Evolutionary conservation across 257 asterid genomes (phyloP).

Genomic region (Solanum bukasovii): DNA sequence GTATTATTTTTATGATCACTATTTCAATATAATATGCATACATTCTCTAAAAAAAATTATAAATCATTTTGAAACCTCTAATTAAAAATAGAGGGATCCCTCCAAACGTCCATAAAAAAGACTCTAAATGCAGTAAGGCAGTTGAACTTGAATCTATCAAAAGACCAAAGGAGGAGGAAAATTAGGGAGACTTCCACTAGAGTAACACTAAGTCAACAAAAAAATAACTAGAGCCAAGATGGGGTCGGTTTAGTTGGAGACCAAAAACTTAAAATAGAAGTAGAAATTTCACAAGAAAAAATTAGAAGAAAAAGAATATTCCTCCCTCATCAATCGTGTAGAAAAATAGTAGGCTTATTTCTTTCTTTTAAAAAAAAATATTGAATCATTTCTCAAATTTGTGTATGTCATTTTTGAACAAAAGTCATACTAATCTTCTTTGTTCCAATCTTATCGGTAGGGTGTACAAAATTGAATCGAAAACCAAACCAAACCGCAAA

Average conservation of each 20-base stretch:
- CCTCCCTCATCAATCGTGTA: no score
- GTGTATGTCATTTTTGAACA: no score
- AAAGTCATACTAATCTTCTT: no score
- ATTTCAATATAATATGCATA: neutral
- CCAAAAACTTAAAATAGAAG: neutral
- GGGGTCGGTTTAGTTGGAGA: neutral
- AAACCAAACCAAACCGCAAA: no score
- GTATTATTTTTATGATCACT: no score
- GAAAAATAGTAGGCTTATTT: neutral
- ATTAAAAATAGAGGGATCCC: neutral
- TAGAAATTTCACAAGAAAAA: neutral
- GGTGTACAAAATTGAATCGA: no score
- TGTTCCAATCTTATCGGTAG: no score
- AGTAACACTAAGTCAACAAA: neutral
- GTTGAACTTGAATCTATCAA: neutral
- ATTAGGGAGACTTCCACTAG: neutral
- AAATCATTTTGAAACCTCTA: neutral
- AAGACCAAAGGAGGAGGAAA: neutral
- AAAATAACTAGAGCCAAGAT: neutral
- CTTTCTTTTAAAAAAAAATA: no score
- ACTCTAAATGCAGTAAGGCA: neutral
- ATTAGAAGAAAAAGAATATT: neutral
- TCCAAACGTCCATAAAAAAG: neutral
- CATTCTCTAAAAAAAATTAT: neutral
- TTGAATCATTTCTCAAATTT: no score